Base-by-base conservation (phyloP, 345 rosid genomes). In the Dipteronia sinensis region DNA sequence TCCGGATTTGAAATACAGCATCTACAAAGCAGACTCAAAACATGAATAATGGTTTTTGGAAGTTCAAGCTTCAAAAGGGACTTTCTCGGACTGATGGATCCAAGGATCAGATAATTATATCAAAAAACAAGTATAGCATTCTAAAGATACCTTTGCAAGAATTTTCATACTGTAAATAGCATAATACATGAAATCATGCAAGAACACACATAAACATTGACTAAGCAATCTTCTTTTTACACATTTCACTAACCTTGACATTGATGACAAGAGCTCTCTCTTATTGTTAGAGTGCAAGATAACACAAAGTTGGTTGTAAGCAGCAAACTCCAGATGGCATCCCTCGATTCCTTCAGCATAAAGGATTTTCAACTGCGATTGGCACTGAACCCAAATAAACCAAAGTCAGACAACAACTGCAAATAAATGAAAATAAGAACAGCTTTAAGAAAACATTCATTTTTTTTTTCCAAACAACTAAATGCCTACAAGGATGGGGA, bases 311-410 rank as follows among this genome's bases (percentile, higher is more conserved):
- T 94, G 81, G 84, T 87, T 83, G 85, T 97, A 97, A 42, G 99
- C 99, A 82, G 97, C 88, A 84, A 97, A 97, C 88, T 97, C 98
- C 90, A 88, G 81, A 81, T 82, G 82, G 85, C 97, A 91, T 72
- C 99, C 99, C 79, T 90, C 92, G 73, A 93, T 93, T 75, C 98
- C 99, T 84, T 92, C 98, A 22, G 89, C 88, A 83, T 97, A 97
- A 72, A 97, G 92, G 78, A 87, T 91, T 85, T 93, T 93, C 82
- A 97, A 79, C 89, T 97, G 99, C 17, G 98, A 92, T 73, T 91
- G 97, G 85, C 98, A 97, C 99, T 94, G 91, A 67, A 86, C 78
- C 73, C 71, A 74, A 81, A 80, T 0, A 69, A 56, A 61, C 70
- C 40, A 58, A 51, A 80, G 65, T 78, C 63, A 79, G 76, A 8